These are phyloP conservation scores for Aristolochia fimbriata DNA, from an alignment of 164 flowering plant species.

Conservation along the genomic window DNA sequence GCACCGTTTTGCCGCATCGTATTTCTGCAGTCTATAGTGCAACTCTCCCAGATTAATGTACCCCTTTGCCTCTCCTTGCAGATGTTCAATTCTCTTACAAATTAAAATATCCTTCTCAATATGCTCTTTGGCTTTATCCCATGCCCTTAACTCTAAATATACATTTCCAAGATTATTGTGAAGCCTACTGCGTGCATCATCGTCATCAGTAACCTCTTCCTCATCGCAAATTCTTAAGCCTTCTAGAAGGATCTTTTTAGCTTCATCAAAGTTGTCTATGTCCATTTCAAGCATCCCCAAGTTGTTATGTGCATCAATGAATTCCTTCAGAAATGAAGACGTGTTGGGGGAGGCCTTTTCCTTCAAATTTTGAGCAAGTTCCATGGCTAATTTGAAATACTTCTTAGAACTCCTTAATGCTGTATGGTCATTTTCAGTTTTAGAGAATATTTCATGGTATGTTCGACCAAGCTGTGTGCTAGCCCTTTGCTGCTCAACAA, in stretches of 20 bases:
- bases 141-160: constrained; percentile 62
- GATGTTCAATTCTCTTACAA: constrained; percentile 61
- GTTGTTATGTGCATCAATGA: constrained; percentile 86
- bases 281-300: constrained; percentile 93
- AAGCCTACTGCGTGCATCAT: constrained; percentile 78
- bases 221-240: constrained; percentile 81
- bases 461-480: constrained; percentile 93
- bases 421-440: constrained; percentile 50
- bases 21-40: constrained; percentile 60
- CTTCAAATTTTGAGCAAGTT: constrained; percentile 55
- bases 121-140: constrained; percentile 68
- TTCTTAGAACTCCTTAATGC: constrained; percentile 69
- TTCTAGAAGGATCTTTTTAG: constrained; percentile 42
- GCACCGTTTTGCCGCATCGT: constrained; percentile 57
- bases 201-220: constrained; percentile 68
- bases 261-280: constrained; percentile 76
- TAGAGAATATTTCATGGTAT: constrained; percentile 71
- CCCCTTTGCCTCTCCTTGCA: constrained; percentile 95
- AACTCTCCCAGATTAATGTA: constrained; percentile 88
- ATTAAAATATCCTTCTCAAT: constrained; percentile 72
- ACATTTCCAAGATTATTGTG: constrained; percentile 89
- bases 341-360: constrained; percentile 28
- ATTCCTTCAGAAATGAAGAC: constrained; percentile 59
- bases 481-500: constrained; percentile 92
- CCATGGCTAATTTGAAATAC: constrained; percentile 78